Percentiles rank a stretch among this genome's conserved stretches.
Evolutionary conservation across 1,284 basidiomycete species (phyloP).

Genomic region (Termitomyces sp.): DNA sequence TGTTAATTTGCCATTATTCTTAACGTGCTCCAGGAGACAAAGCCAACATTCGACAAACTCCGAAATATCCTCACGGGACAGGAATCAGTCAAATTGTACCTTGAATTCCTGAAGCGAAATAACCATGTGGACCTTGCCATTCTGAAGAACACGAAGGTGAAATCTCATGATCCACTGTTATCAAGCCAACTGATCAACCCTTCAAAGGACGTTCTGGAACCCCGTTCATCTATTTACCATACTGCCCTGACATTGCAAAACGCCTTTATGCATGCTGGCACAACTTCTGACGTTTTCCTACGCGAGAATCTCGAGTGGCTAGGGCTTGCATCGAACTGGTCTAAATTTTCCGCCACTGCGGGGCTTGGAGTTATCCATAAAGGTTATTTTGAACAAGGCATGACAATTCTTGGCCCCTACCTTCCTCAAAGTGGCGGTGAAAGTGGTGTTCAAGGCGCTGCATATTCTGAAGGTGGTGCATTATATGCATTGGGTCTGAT

Average conservation of each 20-base stretch:
- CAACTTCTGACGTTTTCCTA: constrained; percentile 88
- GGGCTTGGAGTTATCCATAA: constrained; percentile 96
- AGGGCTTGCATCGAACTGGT: constrained; percentile 90
- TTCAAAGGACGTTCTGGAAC: constrained; percentile 79
- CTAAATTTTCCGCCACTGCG: constrained; percentile 94
- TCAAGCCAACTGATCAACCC: neutral
- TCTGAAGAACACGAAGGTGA: constrained; percentile 85
- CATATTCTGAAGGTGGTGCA: constrained; percentile 90
- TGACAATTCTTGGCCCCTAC: constrained; percentile 91
- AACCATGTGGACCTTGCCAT: constrained; percentile 90
- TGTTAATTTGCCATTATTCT: constrained; percentile 11
- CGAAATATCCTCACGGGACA: constrained; percentile 82
- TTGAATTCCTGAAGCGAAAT: constrained; percentile 91
- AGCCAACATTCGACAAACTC: constrained; percentile 64
- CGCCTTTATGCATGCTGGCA: constrained; percentile 94
- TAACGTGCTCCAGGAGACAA: constrained; percentile 42
- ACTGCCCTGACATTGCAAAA: constrained; percentile 93
- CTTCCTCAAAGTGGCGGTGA: constrained; percentile 74
- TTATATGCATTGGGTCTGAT: constrained; percentile 93
- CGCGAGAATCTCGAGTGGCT: constrained; percentile 96
- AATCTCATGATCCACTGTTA: neutral
- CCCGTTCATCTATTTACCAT: constrained; percentile 93
- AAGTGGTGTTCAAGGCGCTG: constrained; percentile 67
- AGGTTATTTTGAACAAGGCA: constrained; percentile 89
- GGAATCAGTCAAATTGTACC: constrained; percentile 85